Conservation (phyloP, 2,329 filamentous ascomycete genomes). For the Graphilbum fragrans region DNA sequence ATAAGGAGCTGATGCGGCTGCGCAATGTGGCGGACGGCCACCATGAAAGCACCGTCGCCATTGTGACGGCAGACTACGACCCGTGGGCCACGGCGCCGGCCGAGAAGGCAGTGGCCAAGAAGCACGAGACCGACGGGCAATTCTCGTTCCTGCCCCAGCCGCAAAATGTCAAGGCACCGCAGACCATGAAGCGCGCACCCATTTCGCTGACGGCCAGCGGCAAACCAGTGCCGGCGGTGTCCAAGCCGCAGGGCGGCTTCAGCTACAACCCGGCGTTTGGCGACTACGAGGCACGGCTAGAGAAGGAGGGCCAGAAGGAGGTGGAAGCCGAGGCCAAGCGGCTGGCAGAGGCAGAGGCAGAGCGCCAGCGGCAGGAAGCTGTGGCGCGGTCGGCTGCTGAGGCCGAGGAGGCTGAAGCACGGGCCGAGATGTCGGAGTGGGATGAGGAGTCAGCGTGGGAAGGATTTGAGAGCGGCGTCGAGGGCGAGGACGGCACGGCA, state of each 20-base stretch:
- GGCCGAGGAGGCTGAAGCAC: constrained; percentile 60
- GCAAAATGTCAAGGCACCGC: constrained; percentile 57
- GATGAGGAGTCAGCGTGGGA: constrained; percentile 91
- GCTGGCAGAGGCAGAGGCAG: constrained; percentile 52
- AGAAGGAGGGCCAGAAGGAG: constrained; percentile 64
- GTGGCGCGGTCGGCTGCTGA: constrained; percentile 58
- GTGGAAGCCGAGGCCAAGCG: constrained; percentile 69
- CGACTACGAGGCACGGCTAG: constrained; percentile 71
- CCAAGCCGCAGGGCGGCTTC: constrained; percentile 66
- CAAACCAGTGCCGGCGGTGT: constrained; percentile 66
- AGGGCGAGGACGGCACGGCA: constrained; percentile 36
- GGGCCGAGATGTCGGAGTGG: constrained; percentile 54
- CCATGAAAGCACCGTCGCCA: constrained; percentile 38
- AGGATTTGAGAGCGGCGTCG: constrained; percentile 70
- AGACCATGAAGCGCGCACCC: constrained; percentile 63
- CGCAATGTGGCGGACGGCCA: constrained; percentile 67
- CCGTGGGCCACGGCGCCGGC: constrained; percentile 51
- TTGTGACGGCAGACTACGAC: constrained; percentile 60
- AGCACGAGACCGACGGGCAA: not conserved
- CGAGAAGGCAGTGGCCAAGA: not conserved
- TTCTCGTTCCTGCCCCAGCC: constrained; percentile 57
- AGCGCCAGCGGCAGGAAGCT: constrained; percentile 55
- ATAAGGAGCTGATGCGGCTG: constrained; percentile 71
- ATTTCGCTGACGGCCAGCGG: constrained; percentile 74
- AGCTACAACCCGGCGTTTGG: constrained; percentile 87